A percentile compares a stretch with the other conserved stretches of the same genome.
Conservation (phyloP, 768 basidiomycete species). For the Hydnomerulius pinastri region DNA sequence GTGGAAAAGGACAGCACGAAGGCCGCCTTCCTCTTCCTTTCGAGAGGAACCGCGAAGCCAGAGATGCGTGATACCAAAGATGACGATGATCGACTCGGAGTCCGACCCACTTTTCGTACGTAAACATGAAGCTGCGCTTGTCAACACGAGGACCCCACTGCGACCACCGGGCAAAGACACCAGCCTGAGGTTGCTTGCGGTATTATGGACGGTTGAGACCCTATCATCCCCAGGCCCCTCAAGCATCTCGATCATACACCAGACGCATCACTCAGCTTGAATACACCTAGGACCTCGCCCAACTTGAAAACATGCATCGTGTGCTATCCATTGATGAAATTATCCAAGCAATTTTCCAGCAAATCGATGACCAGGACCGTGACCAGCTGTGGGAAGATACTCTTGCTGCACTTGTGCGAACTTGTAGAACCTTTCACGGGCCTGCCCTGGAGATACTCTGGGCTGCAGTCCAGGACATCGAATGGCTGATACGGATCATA, state of each 20-base stretch:
- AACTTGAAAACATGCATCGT: background rate
- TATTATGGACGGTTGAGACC: too few species aligned
- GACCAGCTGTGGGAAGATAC: background rate
- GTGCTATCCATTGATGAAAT: background rate
- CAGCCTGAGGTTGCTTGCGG: too few species aligned
- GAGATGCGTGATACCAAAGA: too few species aligned
- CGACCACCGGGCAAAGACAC: too few species aligned
- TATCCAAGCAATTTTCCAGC: background rate
- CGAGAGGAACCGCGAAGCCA: too few species aligned
- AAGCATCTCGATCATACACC: background rate
- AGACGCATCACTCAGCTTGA: background rate
- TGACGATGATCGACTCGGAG: too few species aligned
- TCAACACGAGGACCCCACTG: too few species aligned
- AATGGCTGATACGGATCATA: background rate
- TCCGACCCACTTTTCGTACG: too few species aligned
- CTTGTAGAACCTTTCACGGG: background rate
- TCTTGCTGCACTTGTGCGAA: background rate
- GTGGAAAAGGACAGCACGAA: too few species aligned
- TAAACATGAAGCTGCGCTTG: too few species aligned
- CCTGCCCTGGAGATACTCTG: background rate
- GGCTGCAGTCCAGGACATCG: background rate
- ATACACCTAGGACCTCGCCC: background rate
- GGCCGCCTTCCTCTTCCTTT: too few species aligned
- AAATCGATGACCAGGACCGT: background rate
- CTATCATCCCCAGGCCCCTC: too few species aligned